Percentiles rank a stretch among this genome's conserved stretches.
phyloP scores from a whole-genome alignment of 805 yeast species.

The Wickerhamiella australiensis region DNA sequence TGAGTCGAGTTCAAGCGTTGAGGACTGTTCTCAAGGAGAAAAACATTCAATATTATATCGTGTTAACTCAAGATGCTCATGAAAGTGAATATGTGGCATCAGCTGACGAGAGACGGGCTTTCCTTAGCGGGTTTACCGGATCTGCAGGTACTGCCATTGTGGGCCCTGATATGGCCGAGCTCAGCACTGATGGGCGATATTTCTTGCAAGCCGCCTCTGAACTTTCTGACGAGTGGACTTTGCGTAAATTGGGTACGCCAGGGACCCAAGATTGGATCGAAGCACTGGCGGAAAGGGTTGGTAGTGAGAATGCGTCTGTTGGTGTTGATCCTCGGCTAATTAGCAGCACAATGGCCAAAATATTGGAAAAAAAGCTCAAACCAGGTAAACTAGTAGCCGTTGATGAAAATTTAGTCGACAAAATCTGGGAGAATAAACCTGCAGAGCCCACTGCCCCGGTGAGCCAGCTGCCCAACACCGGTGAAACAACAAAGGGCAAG shows the following conservation, averaged over 20 bases:
- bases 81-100: constrained; percentile 79
- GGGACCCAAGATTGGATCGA: constrained; percentile 68
- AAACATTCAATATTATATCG: constrained; percentile 58
- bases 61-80: constrained; percentile 88
- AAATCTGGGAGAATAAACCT: constrained; percentile 71
- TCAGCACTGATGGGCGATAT: constrained; percentile 91
- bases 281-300: constrained; percentile 52
- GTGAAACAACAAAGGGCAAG: constrained; percentile 51
- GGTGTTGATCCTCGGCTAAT: constrained; percentile 79
- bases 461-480: constrained; percentile 42
- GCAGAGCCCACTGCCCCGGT: constrained; percentile 40
- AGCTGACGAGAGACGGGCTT: constrained; percentile 72
- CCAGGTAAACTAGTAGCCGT: constrained; percentile 40
- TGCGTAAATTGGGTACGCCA: constrained; percentile 68
- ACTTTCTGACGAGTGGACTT: constrained; percentile 63
- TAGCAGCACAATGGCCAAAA: constrained; percentile 33
- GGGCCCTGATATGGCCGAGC: constrained; percentile 54
- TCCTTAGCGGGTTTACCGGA: constrained; percentile 77
- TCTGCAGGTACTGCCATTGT: constrained; percentile 89
- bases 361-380: constrained; percentile 22
- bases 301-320: constrained; percentile 39
- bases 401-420: constrained; percentile 57
- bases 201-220: constrained; percentile 82
- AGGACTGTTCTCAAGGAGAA: constrained; percentile 52
- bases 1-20: constrained; percentile 26